phyloP scores from a whole-genome alignment of 345 rosid genomes.

The Cardamine resedifolia region DNA sequence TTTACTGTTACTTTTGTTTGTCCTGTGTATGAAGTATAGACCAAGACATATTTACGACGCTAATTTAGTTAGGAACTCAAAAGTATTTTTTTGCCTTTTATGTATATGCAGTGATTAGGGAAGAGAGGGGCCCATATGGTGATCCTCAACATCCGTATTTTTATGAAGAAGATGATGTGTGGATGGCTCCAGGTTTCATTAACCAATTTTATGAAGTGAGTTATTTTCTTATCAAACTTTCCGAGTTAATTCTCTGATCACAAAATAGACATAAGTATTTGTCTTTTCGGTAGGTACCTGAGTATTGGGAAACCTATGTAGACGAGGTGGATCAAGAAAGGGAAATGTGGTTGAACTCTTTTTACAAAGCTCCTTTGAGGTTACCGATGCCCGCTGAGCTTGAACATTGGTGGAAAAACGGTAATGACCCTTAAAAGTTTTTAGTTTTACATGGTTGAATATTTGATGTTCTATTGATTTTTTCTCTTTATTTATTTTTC shows the following conservation, averaged over 20 bases:
- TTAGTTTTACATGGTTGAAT: constrained; percentile 13
- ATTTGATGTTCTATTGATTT: neutral
- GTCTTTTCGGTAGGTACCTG: constrained; percentile 64
- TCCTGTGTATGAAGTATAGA: constrained; percentile 3
- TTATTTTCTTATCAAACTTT: constrained; percentile 20
- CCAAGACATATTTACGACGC: neutral
- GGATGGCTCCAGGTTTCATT: constrained; percentile 99
- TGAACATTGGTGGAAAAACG: constrained; percentile 90
- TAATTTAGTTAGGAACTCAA: constrained; percentile 10
- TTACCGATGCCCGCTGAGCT: constrained; percentile 96
- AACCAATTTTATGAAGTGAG: constrained; percentile 84
- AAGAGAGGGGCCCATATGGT: constrained; percentile 80
- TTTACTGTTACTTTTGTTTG: neutral
- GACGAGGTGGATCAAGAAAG: constrained; percentile 90
- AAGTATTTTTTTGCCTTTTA: neutral
- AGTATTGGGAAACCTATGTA: constrained; percentile 85
- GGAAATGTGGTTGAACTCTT: constrained; percentile 93
- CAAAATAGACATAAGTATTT: constrained; percentile 19
- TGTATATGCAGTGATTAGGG: constrained; percentile 77
- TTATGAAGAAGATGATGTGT: constrained; percentile 89
- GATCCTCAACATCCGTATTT: constrained; percentile 95
- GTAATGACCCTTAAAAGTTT: constrained; percentile 38
- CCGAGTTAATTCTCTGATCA: constrained; percentile 22
- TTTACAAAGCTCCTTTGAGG: constrained; percentile 87
- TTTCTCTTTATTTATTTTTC: neutral